phyloP scores from a whole-genome alignment of 805 yeast genomes.

The Torulaspora quercuum region DNA sequence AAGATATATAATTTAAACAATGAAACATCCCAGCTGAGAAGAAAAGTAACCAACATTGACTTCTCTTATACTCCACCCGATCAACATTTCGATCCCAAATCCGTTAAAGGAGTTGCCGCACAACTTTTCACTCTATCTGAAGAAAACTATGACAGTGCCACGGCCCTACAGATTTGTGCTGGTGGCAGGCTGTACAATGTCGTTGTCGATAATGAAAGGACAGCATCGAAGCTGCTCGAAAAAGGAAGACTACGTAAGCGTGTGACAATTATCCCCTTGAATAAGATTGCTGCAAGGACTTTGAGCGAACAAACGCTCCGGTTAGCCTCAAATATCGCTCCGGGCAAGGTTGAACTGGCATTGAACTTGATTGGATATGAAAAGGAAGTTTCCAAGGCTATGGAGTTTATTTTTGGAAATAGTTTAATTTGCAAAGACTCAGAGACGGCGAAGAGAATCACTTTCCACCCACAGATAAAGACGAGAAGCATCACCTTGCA shows the following conservation, averaged over 20 bases:
- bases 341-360: slow-evolving; percentile 87
- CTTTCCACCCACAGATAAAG: slow-evolving; percentile 77
- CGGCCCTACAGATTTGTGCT: slow-evolving; percentile 90
- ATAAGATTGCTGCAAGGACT: slow-evolving; percentile 66
- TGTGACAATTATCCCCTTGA: slow-evolving; percentile 88
- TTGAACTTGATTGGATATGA: slow-evolving; percentile 74
- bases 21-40: slow-evolving; percentile 52
- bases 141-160: slow-evolving; percentile 54
- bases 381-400: slow-evolving; percentile 66
- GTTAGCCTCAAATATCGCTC: slow-evolving; percentile 72
- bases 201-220: slow-evolving; percentile 81
- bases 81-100: slow-evolving; percentile 52
- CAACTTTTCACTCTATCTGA: slow-evolving; percentile 68
- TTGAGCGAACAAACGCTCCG: slow-evolving; percentile 51
- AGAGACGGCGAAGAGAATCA: slow-evolving; percentile 81
- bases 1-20: slow-evolving; percentile 44
- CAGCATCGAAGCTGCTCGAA: slow-evolving; percentile 80
- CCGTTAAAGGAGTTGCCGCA: slow-evolving; percentile 88
- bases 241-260: slow-evolving; percentile 73
- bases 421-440: slow-evolving; percentile 88
- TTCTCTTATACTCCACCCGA: slow-evolving; percentile 68
- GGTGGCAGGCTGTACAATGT: slow-evolving; percentile 88
- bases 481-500: slow-evolving; percentile 83
- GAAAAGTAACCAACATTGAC: slow-evolving; percentile 69
- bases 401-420: slow-evolving; percentile 87